Conservation (phyloP, 208 protist species). For the Trypanosoma vivax region DNA sequence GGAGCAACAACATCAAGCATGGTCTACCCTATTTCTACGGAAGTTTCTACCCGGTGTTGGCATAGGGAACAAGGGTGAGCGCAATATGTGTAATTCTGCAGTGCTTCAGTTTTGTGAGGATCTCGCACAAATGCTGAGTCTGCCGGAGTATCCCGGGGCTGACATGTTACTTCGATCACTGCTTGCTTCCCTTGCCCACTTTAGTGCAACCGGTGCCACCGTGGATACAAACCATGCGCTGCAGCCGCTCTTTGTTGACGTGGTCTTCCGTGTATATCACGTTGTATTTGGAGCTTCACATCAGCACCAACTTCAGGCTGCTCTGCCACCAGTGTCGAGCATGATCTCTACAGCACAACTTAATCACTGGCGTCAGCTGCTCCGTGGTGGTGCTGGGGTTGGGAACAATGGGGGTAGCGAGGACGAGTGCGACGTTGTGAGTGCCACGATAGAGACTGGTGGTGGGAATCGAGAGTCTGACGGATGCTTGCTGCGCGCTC, state of each 20-base stretch:
- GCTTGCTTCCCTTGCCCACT: slow-evolving; percentile 35
- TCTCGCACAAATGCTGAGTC: slow-evolving; percentile 54
- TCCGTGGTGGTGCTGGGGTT: background rate
- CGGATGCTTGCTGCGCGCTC: slow-evolving; percentile 3
- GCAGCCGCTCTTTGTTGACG: slow-evolving; percentile 50
- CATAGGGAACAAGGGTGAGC: slow-evolving; percentile 26
- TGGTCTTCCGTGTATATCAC: slow-evolving; percentile 48
- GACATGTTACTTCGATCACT: slow-evolving; percentile 58
- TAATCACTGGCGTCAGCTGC: slow-evolving; percentile 11
- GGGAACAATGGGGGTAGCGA: background rate
- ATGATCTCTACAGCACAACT: slow-evolving; percentile 8
- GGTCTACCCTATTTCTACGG: slow-evolving; percentile 36
- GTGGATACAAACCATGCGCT: slow-evolving; percentile 11
- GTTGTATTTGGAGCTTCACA: slow-evolving; percentile 32
- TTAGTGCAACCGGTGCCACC: slow-evolving; percentile 1
- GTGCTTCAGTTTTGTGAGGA: slow-evolving; percentile 61
- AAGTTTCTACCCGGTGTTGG: slow-evolving; percentile 30
- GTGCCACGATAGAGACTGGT: too few species aligned
- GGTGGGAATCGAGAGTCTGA: too few species aligned
- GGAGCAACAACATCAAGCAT: slow-evolving; percentile 54
- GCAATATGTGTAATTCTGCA: slow-evolving; percentile 23
- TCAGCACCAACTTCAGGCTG: background rate
- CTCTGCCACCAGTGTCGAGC: background rate
- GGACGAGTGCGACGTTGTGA: too few species aligned
- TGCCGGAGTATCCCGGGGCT: slow-evolving; percentile 67